These are phyloP conservation scores for Sapria himalayana DNA, from an alignment of 345 rosid species.

Conservation along the genomic window DNA sequence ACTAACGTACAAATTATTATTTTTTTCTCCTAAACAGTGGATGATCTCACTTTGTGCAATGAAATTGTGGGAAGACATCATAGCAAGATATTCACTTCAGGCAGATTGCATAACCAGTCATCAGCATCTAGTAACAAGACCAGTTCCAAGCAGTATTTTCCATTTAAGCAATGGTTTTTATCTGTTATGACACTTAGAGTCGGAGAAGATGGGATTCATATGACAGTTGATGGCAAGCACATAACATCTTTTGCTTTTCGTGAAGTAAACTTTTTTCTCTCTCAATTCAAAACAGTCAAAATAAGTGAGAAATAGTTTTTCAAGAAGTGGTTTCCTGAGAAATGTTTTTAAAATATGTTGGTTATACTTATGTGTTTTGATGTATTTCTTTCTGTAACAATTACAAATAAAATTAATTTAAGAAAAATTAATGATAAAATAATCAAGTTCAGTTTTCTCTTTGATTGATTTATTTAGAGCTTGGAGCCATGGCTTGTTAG, in stretches of 20 bases:
- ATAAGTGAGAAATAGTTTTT: too few species aligned
- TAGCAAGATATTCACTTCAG: conserved; percentile 11
- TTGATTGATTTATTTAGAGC: conserved; percentile 34
- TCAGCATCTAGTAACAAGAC: conserved; percentile 7
- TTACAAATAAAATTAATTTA: too few species aligned
- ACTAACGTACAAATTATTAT: too few species aligned
- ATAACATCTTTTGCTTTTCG: conserved; percentile 82
- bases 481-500: conserved; percentile 93
- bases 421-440: too few species aligned
- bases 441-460: too few species aligned
- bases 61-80: conserved; percentile 60
- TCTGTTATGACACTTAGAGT: conserved; percentile 89
- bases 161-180: conserved; percentile 60
- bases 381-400: too few species aligned
- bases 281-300: too few species aligned
- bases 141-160: conserved; percentile 40
- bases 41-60: conserved; percentile 76
- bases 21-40: conserved; percentile 22
- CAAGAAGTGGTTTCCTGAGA: too few species aligned
- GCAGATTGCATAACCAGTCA: conserved; percentile 4
- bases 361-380: too few species aligned
- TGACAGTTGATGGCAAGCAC: conserved; percentile 94
- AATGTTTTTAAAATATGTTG: too few species aligned
- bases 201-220: conserved; percentile 82
- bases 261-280: conserved; percentile 36